phyloP scores from a whole-genome alignment of 2,329 filamentous ascomycete genomes.

The Aureobasidium lini region DNA sequence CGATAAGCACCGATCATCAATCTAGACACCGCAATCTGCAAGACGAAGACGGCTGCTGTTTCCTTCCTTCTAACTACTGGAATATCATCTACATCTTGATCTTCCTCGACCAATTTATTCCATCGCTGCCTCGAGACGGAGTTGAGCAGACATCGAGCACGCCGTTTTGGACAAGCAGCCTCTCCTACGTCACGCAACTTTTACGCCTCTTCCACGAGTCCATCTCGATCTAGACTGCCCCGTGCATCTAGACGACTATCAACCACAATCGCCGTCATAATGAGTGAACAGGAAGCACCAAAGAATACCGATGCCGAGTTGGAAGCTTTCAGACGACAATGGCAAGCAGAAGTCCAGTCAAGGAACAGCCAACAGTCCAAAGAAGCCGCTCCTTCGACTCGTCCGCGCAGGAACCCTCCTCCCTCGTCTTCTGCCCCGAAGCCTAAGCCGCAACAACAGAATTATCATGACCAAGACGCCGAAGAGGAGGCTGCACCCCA shows the following conservation, averaged over 20 bases:
- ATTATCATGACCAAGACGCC: constrained; percentile 11
- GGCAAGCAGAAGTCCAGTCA: constrained; percentile 69
- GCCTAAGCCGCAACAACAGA: background rate
- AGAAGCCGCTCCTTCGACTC: background rate
- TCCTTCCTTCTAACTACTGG: no score
- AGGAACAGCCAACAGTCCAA: constrained; percentile 33
- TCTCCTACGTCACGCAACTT: background rate
- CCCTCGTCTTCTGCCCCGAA: constrained; percentile 3
- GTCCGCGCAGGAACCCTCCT: background rate
- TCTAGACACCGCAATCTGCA: background rate
- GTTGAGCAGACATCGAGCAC: background rate
- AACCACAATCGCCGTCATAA: background rate
- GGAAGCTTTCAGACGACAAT: constrained; percentile 77
- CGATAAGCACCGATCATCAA: background rate
- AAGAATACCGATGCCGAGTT: constrained; percentile 55
- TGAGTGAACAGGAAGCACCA: background rate
- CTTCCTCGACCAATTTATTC: no score
- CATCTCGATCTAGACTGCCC: background rate
- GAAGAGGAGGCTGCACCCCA: constrained; percentile 34
- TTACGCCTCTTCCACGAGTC: background rate
- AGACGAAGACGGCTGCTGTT: background rate
- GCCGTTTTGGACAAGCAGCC: background rate
- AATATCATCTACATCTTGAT: background rate
- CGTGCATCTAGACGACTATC: background rate
- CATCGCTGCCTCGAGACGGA: background rate